Evolutionary conservation across 352 stramenopile genomes (phyloP).

Genomic region (Halophytophthora batemanensis): DNA sequence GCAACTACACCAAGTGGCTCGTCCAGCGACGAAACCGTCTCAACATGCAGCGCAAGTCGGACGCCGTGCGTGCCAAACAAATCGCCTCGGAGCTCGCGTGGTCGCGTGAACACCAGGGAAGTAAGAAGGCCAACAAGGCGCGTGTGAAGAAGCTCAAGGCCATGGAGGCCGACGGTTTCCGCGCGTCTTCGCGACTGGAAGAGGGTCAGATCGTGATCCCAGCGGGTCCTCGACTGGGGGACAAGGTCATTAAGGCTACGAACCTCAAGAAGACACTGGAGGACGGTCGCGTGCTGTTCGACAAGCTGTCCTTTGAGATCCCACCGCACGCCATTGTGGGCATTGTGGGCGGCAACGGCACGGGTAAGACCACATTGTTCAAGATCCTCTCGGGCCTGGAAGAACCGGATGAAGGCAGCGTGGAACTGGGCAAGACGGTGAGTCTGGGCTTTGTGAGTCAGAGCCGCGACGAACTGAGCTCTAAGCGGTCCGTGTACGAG

Average conservation of each 20-base stretch:
- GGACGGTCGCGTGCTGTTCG: conserved; percentile 87
- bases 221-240: conserved; percentile 88
- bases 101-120: conserved; percentile 85
- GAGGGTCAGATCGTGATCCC: conserved; percentile 92
- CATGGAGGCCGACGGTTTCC: conserved; percentile 70
- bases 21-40: conserved; percentile 93
- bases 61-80: conserved; percentile 90
- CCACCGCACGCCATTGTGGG: conserved; percentile 95
- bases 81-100: conserved; percentile 94
- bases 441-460: conserved; percentile 79
- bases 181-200: conserved; percentile 58
- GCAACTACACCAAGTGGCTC: conserved; percentile 98
- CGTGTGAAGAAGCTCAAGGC: conserved; percentile 92
- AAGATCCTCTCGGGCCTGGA: conserved; percentile 94
- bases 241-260: conserved; percentile 89
- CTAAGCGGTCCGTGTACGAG: conserved; percentile 72
- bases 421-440: conserved; percentile 78
- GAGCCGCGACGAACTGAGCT: conserved; percentile 65
- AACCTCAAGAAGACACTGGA: conserved; percentile 75
- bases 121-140: conserved; percentile 90
- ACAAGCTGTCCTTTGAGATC: conserved; percentile 93
- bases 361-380: conserved; percentile 96
- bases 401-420: conserved; percentile 68
- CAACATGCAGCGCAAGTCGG: conserved; percentile 93
- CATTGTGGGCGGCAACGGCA: conserved; percentile 97